Evolutionary conservation across 331 rosid genomes (phyloP).

Genomic region (Acacia concinna): DNA sequence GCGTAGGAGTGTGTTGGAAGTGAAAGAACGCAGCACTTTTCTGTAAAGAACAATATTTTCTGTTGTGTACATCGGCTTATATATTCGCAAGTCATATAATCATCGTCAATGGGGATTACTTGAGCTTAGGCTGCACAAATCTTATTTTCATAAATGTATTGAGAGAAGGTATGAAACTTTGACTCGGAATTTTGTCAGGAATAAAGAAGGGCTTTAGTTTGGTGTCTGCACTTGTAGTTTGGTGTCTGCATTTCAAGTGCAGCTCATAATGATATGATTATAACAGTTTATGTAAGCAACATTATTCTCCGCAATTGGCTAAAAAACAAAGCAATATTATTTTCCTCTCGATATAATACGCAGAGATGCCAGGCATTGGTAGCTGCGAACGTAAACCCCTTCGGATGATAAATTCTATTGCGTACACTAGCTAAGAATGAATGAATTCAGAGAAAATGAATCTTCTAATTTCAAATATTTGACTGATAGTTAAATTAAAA

Average conservation of each 20-base stretch:
- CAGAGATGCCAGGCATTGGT: neutral
- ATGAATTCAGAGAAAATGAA: neutral
- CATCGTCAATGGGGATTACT: slow-evolving; percentile 8
- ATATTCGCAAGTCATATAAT: neutral
- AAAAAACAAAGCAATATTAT: neutral
- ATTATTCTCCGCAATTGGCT: neutral
- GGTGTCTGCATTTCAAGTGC: neutral
- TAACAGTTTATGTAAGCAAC: neutral
- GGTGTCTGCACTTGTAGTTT: neutral
- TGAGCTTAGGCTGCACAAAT: neutral
- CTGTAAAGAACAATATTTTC: neutral
- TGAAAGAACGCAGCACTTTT: neutral
- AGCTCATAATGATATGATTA: neutral
- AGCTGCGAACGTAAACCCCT: neutral
- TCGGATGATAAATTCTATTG: neutral
- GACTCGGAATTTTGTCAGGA: neutral
- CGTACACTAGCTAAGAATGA: neutral
- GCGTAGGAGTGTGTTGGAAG: slow-evolving; percentile 3
- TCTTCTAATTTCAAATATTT: slow-evolving; percentile 4
- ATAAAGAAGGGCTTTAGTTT: neutral
- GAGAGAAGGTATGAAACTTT: neutral
- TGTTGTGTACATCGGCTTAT: neutral
- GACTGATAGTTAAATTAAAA: neutral
- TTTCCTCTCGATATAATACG: neutral
- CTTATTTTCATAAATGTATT: neutral